These are phyloP conservation scores for Suhomyces kilbournensis DNA, from an alignment of 805 yeast genomes.

Conservation along the genomic window DNA sequence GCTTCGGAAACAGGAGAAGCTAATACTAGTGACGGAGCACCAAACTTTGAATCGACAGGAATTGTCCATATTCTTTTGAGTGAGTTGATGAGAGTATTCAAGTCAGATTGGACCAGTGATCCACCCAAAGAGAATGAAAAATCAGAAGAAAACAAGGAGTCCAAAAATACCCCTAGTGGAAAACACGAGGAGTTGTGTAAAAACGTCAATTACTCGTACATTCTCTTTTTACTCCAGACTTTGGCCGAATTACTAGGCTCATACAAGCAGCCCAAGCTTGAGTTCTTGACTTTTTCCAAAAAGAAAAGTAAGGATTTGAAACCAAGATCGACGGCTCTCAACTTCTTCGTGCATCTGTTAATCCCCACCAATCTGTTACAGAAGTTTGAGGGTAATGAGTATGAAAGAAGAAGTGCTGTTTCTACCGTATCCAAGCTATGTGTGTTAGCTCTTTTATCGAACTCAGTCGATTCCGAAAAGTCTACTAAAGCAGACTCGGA, in stretches of 20 bases:
- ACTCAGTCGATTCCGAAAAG: constrained; percentile 42
- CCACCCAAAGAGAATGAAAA: constrained; percentile 15
- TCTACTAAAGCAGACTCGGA: constrained; percentile 20
- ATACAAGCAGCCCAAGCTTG: constrained; percentile 77
- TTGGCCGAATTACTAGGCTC: constrained; percentile 73
- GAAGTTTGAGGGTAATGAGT: constrained; percentile 32
- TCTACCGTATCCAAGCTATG: constrained; percentile 62
- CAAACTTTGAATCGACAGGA: constrained; percentile 40
- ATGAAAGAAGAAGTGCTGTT: constrained; percentile 51
- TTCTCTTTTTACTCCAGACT: constrained; percentile 63
- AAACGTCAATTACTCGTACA: constrained; percentile 51
- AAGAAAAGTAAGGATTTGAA: constrained; percentile 46
- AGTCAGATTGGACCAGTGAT: constrained; percentile 35
- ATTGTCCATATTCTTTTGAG: constrained; percentile 60
- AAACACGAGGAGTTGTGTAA: constrained; percentile 8
- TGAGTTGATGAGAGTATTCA: constrained; percentile 55
- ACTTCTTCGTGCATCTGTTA: constrained; percentile 73
- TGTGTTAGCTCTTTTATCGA: constrained; percentile 60
- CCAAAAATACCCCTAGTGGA: constrained; percentile 11
- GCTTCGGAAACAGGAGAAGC: constrained; percentile 9
- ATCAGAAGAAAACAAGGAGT: constrained; percentile 6
- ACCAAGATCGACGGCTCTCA: constrained; percentile 75
- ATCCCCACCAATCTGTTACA: constrained; percentile 52
- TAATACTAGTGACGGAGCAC: neutral
- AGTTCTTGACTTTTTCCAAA: constrained; percentile 75